These are phyloP conservation scores for Pyrus hybrid DNA, from an alignment of 331 rosid species.

Conservation along the genomic window DNA sequence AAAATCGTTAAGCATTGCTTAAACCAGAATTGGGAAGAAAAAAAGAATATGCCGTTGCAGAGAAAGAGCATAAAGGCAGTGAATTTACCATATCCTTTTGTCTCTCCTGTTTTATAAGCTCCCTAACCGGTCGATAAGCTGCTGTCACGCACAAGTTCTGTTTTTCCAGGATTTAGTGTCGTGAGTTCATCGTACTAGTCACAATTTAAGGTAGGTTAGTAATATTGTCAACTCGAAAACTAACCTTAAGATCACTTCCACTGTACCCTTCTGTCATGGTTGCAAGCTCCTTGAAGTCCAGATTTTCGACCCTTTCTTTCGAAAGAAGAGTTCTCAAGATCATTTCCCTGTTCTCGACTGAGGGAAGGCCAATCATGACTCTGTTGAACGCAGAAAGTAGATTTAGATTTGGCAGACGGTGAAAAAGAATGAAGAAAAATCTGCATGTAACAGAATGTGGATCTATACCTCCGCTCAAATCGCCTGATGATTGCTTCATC, in stretches of 20 bases:
- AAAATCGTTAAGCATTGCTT: not conserved
- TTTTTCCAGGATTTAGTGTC: conserved; percentile 24
- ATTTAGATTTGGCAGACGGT: not conserved
- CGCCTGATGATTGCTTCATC: conserved; percentile 98
- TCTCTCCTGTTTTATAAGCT: conserved; percentile 73
- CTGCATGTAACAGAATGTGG: not conserved
- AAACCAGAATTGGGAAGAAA: not conserved
- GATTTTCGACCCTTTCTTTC: conserved; percentile 63
- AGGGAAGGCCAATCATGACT: conserved; percentile 91
- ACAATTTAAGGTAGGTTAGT: not conserved
- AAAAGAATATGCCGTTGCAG: not conserved
- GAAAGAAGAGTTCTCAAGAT: conserved; percentile 74
- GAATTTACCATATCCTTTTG: conserved; percentile 55
- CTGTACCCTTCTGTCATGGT: conserved; percentile 76
- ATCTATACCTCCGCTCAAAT: conserved; percentile 74
- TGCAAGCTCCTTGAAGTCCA: conserved; percentile 80
- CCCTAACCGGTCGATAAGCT: conserved; percentile 83
- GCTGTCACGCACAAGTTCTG: conserved; percentile 89
- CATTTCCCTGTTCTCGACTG: conserved; percentile 70
- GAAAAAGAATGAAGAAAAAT: not conserved
- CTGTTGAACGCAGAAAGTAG: conserved; percentile 32
- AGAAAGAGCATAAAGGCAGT: not conserved
- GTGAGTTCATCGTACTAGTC: not conserved
- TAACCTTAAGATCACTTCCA: conserved; percentile 93
- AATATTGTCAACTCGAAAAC: conserved; percentile 1